Evolutionary conservation across 139 green algal species (phyloP).

Genomic region (Coccomyxa sp.): DNA sequence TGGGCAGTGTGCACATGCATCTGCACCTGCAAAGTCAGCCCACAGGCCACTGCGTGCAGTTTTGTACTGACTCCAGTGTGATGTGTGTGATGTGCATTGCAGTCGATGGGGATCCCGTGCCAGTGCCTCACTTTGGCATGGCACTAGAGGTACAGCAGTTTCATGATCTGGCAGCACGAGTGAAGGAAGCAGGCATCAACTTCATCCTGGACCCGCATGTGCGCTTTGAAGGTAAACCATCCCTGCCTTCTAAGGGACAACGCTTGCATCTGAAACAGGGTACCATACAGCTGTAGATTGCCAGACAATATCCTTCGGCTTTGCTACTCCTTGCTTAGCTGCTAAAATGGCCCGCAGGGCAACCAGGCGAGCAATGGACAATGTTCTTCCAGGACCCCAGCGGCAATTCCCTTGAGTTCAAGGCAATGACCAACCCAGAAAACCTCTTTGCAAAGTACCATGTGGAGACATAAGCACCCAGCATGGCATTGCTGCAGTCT

Average conservation of each 20-base stretch:
- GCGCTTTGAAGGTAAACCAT: slow-evolving; percentile 55
- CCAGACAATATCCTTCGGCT: background rate
- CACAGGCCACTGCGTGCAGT: no score
- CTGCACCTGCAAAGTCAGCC: no score
- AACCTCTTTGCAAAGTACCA: slow-evolving; percentile 89
- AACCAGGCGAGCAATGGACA: slow-evolving; percentile 67
- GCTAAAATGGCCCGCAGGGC: slow-evolving; percentile 19
- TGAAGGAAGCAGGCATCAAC: slow-evolving; percentile 36
- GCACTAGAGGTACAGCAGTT: slow-evolving; percentile 65
- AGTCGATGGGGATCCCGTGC: slow-evolving; percentile 80
- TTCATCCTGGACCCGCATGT: slow-evolving; percentile 83
- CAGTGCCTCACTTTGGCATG: slow-evolving; percentile 82
- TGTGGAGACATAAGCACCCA: no score
- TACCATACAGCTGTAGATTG: background rate
- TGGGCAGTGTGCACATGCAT: no score
- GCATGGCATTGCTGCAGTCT: no score
- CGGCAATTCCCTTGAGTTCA: slow-evolving; percentile 90
- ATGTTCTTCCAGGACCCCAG: slow-evolving; percentile 86
- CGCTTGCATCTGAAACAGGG: no score
- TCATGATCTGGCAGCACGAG: slow-evolving; percentile 54
- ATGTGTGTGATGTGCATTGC: background rate
- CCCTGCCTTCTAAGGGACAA: background rate
- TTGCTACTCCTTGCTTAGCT: background rate
- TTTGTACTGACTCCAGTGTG: no score
- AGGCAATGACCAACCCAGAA: slow-evolving; percentile 81